Base-by-base conservation (phyloP, 2,329 filamentous ascomycete genomes). In the Fusarium caatingaense region DNA sequence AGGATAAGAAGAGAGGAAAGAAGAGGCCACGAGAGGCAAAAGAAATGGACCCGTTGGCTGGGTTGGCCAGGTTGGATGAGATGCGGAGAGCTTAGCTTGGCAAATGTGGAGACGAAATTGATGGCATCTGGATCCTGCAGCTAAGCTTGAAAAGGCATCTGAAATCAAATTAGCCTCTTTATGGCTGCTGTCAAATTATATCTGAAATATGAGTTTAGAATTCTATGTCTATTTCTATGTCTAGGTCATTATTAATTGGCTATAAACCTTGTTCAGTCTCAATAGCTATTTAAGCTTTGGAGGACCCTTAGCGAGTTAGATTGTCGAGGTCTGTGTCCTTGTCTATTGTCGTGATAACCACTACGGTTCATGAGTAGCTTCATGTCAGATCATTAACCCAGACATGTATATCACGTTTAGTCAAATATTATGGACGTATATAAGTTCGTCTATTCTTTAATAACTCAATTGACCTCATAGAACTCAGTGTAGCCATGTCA, bases 81-180 rank as follows among this genome's bases (percentile, higher is more conserved):
- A 51, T 69, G 69, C 63, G 65, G 65, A 69, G 73, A 71, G 73
- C 68, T 73, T 71, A 65, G 62, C 62, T 66, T 66, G 62, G 63
- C 62, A 61, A 53, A 44, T 50, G 64, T 67, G 63, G 72, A 68
- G 65, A 75, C 51, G 21, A 48, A 21, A 21, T 18, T 64, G 60
- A 64, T 59, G 61, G 60, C 46, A 64, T 64, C 49, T 57, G 49
- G 34, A 56, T 28, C 23, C 44, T 66, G 56, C 64, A 66, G 62
- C 63, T 66, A 66, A 61, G 44, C 63, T 66, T 20, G 32, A 66
- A 66, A 55, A 45, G 63, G 63, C 48, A 66, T 66, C 30, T 62
- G 37, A 66, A 45, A 28, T 49, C 55, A 56, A 60, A 64, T 56
- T 47, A 58, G 45, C 37, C 40, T 45, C 37, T 49, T 48, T 28